A percentile compares a stretch with the other conserved stretches of the same genome.
phyloP scores from a whole-genome alignment of 495 filamentous ascomycete species.

The Gamarada debralockiae region DNA sequence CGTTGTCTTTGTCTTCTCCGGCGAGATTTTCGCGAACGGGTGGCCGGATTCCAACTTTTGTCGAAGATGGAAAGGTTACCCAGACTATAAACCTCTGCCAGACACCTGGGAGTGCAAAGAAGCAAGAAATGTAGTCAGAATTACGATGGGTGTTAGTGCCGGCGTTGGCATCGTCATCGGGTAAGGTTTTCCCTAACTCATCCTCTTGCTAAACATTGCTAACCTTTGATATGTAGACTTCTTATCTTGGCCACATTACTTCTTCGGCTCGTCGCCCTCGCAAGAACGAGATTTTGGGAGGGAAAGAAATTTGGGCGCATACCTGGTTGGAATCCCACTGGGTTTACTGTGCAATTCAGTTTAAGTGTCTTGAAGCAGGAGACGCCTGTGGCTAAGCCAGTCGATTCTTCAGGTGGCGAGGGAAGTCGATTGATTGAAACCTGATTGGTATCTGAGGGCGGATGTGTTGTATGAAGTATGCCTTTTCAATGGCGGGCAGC shows the following conservation, averaged over 20 bases:
- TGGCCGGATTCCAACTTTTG: neutral
- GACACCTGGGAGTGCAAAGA: neutral
- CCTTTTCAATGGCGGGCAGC: too few relatives aligned
- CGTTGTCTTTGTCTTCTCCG: neutral
- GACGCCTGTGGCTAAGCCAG: neutral
- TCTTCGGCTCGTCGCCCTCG: neutral
- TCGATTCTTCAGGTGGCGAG: neutral
- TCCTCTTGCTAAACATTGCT: neutral
- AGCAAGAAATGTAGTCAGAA: neutral
- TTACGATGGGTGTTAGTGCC: neutral
- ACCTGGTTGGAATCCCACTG: neutral
- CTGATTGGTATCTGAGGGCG: too few relatives aligned
- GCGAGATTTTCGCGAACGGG: neutral
- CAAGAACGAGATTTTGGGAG: constrained; percentile 1
- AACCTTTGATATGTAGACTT: too few relatives aligned
- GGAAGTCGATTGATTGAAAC: constrained; percentile 1
- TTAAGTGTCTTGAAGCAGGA: neutral
- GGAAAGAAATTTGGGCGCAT: neutral
- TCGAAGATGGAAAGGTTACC: neutral
- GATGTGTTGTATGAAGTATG: too few relatives aligned
- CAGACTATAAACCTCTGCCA: neutral
- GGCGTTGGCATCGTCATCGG: neutral
- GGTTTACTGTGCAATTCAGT: constrained; percentile 1
- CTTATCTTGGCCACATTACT: neutral
- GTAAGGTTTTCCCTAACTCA: neutral